Evolutionary conservation across 1,284 basidiomycete genomes (phyloP).

Genomic region (Ceratobasidium papillatum): DNA sequence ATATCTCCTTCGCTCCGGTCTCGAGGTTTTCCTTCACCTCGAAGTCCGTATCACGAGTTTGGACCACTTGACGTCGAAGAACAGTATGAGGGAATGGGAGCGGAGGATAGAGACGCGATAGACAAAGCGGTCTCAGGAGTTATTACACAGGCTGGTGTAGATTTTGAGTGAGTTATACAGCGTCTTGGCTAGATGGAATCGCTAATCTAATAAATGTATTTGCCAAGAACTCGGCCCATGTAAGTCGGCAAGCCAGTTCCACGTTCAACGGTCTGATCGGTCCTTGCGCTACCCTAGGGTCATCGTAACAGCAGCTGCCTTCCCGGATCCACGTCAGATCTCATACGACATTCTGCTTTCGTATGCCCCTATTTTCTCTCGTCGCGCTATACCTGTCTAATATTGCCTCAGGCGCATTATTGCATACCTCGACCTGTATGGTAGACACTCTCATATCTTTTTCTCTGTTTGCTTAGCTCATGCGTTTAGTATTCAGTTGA

Average conservation of each 20-base stretch:
- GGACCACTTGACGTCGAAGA: conserved; percentile 47
- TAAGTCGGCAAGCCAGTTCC: conserved; percentile 54
- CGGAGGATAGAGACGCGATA: conserved; percentile 46
- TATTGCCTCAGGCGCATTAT: conserved; percentile 66
- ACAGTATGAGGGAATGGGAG: conserved; percentile 58
- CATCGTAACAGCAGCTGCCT: conserved; percentile 77
- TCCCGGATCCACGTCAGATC: conserved; percentile 79
- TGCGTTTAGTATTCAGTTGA: conserved; percentile 64
- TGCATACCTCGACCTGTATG: conserved; percentile 79
- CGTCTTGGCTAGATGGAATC: conserved; percentile 40
- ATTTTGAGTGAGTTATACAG: conserved; percentile 70
- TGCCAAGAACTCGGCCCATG: conserved; percentile 80
- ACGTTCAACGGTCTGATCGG: conserved; percentile 2
- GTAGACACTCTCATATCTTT: conserved; percentile 55
- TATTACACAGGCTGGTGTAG: conserved; percentile 87
- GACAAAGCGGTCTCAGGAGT: conserved; percentile 72
- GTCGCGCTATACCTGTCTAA: conserved; percentile 1
- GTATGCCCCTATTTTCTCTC: conserved; percentile 58
- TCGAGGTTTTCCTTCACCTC: conserved; percentile 13
- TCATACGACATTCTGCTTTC: conserved; percentile 79
- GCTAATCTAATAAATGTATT: conserved; percentile 7
- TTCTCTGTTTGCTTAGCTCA: not conserved
- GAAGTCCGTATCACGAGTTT: conserved; percentile 19
- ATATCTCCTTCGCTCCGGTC: conserved; percentile 5
- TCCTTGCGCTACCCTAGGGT: conserved; percentile 62